These are phyloP conservation scores for Cyanodermella asteris DNA, from an alignment of 2,329 filamentous ascomycete genomes.

Conservation along the genomic window DNA sequence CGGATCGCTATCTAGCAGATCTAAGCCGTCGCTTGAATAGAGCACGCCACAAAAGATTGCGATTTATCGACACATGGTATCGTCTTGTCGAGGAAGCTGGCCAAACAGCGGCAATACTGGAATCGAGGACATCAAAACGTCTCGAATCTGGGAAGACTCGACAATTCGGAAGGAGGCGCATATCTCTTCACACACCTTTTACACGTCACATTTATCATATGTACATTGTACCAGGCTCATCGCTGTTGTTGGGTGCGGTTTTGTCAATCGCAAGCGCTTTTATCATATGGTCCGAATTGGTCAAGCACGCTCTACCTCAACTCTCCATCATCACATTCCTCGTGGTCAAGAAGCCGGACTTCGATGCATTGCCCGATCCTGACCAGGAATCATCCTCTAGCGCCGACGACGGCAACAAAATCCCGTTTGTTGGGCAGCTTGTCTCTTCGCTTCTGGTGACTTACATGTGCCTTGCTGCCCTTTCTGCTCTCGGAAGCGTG, in stretches of 20 bases:
- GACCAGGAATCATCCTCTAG: constrained; percentile 58
- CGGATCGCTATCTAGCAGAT: constrained; percentile 80
- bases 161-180: constrained; percentile 30
- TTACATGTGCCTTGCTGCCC: constrained; percentile 85
- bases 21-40: constrained; percentile 62
- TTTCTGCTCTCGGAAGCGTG: constrained; percentile 73
- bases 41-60: constrained; percentile 59
- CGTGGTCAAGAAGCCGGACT: too few relatives aligned
- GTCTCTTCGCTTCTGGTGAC: constrained; percentile 73
- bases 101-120: constrained; percentile 58
- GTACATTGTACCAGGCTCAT: constrained; percentile 46
- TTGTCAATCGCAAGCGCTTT: constrained; percentile 55
- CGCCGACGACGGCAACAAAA: constrained; percentile 45
- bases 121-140: constrained; percentile 59
- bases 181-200: constrained; percentile 64
- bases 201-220: constrained; percentile 60
- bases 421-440: constrained; percentile 70
- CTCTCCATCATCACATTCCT: constrained; percentile 47
- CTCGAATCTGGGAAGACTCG: constrained; percentile 49
- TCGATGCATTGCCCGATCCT: too few relatives aligned
- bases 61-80: constrained; percentile 75
- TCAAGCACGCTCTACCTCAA: constrained; percentile 59
- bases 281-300: constrained; percentile 82
- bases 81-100: constrained; percentile 51
- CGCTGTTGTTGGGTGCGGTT: constrained; percentile 42